These are phyloP conservation scores for Pyrenochaeta sp. DNA, from an alignment of 2,329 filamentous ascomycete genomes.

Conservation along the genomic window DNA sequence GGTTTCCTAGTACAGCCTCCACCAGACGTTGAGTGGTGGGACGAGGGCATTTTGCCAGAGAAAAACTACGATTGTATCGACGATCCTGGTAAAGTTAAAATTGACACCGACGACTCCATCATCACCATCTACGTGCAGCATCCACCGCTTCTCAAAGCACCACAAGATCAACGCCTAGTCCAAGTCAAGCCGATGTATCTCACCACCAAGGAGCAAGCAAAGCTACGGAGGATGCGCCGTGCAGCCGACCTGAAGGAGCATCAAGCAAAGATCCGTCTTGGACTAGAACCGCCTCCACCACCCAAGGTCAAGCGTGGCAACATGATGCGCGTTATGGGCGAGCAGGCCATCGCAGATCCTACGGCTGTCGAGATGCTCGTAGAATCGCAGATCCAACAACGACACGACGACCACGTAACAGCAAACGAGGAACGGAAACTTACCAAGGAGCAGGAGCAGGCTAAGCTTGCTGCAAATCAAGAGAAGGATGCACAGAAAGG, in stretches of 20 bases:
- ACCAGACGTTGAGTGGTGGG: conserved; percentile 96
- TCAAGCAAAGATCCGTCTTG: conserved; percentile 93
- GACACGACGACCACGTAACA: conserved; percentile 78
- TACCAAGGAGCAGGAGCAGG: conserved; percentile 84
- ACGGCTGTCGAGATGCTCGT: conserved; percentile 96
- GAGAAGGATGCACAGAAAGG: conserved; percentile 88
- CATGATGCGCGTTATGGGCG: conserved; percentile 94
- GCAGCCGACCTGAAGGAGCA: conserved; percentile 95
- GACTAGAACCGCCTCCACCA: conserved; percentile 86
- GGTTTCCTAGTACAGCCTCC: conserved; percentile 85
- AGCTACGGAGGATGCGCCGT: conserved; percentile 85
- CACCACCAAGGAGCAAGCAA: conserved; percentile 89
- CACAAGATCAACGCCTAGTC: conserved; percentile 84
- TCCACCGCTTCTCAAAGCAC: conserved; percentile 87
- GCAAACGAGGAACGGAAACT: conserved; percentile 86
- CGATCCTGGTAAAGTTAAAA: conserved; percentile 71
- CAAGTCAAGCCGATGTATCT: conserved; percentile 89
- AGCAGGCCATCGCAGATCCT: conserved; percentile 92
- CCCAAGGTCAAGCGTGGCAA: conserved; percentile 98
- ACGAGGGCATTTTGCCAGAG: conserved; percentile 83
- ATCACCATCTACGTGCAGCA: conserved; percentile 93
- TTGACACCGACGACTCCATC: conserved; percentile 81
- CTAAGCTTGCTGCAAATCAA: conserved; percentile 84
- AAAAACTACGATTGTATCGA: conserved; percentile 77
- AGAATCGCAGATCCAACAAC: conserved; percentile 89